A percentile compares a stretch with the other conserved stretches of the same genome.
Conservation (phyloP, 306 rosid genomes). For the Canavalia ensiformis region DNA sequence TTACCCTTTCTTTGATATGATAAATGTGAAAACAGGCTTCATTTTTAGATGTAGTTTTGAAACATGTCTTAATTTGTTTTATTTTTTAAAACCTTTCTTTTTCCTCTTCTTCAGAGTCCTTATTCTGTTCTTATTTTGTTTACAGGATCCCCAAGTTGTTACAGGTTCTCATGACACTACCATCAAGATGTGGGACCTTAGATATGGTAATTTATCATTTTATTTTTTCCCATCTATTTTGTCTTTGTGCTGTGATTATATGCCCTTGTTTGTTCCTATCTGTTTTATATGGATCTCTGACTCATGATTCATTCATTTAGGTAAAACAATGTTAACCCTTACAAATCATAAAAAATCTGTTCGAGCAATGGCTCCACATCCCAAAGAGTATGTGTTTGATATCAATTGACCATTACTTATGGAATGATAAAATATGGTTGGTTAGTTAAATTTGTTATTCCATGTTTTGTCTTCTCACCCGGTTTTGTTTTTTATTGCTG, state of each 20-base stretch:
- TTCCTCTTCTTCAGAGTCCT: neutral
- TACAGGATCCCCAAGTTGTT: conserved; percentile 97
- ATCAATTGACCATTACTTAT: conserved; percentile 21
- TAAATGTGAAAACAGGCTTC: conserved; percentile 28
- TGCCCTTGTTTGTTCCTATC: neutral
- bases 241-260: conserved; percentile 2
- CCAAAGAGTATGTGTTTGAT: conserved; percentile 79
- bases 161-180: conserved; percentile 98
- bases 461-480: conserved; percentile 29
- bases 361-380: conserved; percentile 96
- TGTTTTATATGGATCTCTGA: conserved; percentile 42
- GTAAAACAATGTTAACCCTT: conserved; percentile 90
- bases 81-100: neutral
- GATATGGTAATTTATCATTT: conserved; percentile 76
- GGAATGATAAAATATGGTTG: conserved; percentile 38
- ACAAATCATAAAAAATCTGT: conserved; percentile 98
- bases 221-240: neutral
- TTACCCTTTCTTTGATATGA: conserved; percentile 32
- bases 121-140: conserved; percentile 41
- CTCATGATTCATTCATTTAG: conserved; percentile 54
- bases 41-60: conserved; percentile 28
- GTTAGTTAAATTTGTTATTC: conserved; percentile 28
- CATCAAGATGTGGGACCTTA: conserved; percentile 98
- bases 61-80: conserved; percentile 35
- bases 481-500: conserved; percentile 33